These are phyloP conservation scores for Tylopilus felleus DNA, from an alignment of 768 basidiomycete species.

Conservation along the genomic window DNA sequence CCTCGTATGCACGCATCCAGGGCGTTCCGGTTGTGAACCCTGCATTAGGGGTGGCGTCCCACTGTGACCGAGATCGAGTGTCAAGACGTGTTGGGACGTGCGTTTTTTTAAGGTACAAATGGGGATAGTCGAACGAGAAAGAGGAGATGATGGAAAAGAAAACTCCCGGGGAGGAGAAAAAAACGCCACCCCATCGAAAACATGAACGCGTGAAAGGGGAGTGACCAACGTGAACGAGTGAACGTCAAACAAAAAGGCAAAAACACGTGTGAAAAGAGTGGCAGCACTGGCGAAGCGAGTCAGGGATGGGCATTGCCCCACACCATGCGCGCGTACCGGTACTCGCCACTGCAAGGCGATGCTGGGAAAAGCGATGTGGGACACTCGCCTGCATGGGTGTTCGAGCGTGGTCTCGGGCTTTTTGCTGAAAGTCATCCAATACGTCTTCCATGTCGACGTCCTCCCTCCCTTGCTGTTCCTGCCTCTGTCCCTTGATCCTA, in stretches of 20 bases:
- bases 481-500: slow-evolving; percentile 41
- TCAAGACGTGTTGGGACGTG: neutral
- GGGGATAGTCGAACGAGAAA: neutral
- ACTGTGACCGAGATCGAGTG: slow-evolving; percentile 35
- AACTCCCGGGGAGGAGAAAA: neutral
- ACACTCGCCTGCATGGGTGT: slow-evolving; percentile 60
- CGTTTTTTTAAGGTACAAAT: neutral
- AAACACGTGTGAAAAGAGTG: neutral
- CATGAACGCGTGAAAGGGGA: neutral
- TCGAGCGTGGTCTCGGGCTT: slow-evolving; percentile 69
- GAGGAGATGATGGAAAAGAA: neutral
- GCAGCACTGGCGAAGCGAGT: neutral
- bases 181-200: neutral
- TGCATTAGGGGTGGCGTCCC: slow-evolving; percentile 51
- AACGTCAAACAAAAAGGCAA: neutral
- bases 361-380: neutral
- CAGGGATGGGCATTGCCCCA: neutral
- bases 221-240: neutral
- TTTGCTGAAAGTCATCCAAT: slow-evolving; percentile 52
- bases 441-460: slow-evolving; percentile 62
- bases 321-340: neutral
- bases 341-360: neutral
- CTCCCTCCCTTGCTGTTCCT: slow-evolving; percentile 27
- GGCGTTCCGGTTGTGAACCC: slow-evolving; percentile 65
- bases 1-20: slow-evolving; percentile 76